Evolutionary conservation across 345 rosid genomes (phyloP).

Genomic region (Eucalyptus pauciflora): DNA sequence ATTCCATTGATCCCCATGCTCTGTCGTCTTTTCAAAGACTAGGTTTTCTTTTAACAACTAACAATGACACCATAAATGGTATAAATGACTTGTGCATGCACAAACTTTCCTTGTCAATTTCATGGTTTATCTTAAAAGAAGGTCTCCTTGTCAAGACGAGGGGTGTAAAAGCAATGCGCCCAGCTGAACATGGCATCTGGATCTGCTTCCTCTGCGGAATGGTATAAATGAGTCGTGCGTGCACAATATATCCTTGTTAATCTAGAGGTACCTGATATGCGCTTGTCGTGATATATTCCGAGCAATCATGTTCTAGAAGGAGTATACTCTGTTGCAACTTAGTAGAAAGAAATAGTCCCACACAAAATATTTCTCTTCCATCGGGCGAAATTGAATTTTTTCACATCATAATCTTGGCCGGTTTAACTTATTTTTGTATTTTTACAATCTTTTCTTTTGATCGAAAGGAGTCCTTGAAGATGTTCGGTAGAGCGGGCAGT

Average conservation of each 20-base stretch:
- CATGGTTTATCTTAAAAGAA: neutral
- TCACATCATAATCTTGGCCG: neutral
- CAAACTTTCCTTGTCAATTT: neutral
- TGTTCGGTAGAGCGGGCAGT: neutral
- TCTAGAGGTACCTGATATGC: neutral
- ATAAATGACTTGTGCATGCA: neutral
- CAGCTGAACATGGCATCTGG: neutral
- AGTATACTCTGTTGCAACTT: neutral
- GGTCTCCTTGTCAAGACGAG: neutral
- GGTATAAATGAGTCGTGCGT: too few relatives aligned
- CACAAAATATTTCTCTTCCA: neutral
- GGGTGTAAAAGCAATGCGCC: neutral
- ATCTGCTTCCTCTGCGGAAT: neutral
- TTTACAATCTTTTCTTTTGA: neutral
- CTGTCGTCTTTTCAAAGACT: neutral
- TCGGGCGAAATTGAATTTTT: neutral
- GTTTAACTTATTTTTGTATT: neutral
- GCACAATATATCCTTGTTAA: neutral
- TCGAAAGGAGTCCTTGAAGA: neutral
- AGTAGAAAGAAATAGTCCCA: neutral
- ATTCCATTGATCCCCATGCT: neutral
- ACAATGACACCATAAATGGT: neutral
- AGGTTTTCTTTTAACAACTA: neutral
- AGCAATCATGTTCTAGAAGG: neutral
- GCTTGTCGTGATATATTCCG: neutral